Evolutionary conservation across 129 eudicot genomes (phyloP).

Genomic region (Flaveria ramosissima): DNA sequence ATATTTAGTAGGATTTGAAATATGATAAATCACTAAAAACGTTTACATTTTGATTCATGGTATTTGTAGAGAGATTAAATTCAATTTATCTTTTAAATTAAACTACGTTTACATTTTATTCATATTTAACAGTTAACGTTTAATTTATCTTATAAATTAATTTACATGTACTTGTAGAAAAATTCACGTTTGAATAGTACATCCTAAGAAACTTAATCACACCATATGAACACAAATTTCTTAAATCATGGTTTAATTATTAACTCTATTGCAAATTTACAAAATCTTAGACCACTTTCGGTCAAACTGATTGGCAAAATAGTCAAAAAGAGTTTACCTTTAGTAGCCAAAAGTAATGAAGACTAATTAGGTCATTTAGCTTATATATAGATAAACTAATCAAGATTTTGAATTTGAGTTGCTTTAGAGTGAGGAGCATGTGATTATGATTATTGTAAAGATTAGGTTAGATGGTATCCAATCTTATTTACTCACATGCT

Average conservation of each 20-base stretch:
- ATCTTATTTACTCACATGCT: conserved; percentile 17
- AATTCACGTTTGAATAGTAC: too few relatives aligned
- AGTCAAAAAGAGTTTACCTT: conserved; percentile 34
- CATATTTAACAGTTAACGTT: too few relatives aligned
- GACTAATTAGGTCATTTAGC: conserved; percentile 22
- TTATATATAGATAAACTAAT: conserved; percentile 25
- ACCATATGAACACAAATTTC: not conserved
- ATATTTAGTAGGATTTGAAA: too few relatives aligned
- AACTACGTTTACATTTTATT: too few relatives aligned
- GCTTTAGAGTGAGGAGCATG: conserved; percentile 38
- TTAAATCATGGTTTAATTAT: not conserved
- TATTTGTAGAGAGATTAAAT: too few relatives aligned
- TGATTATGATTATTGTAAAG: conserved; percentile 32
- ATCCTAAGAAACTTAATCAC: not conserved
- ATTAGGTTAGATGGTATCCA: conserved; percentile 19
- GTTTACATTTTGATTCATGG: too few relatives aligned
- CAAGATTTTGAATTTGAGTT: conserved; percentile 25
- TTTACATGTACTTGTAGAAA: too few relatives aligned
- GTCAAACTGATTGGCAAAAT: conserved; percentile 34
- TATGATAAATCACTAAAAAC: too few relatives aligned
- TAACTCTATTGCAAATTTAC: not conserved
- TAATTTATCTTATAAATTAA: too few relatives aligned
- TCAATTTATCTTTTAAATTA: too few relatives aligned
- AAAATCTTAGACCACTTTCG: conserved; percentile 23
- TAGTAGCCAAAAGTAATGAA: conserved; percentile 31